Base-by-base conservation (phyloP, 1,284 basidiomycete genomes). In the Caloboletus inedulis region DNA sequence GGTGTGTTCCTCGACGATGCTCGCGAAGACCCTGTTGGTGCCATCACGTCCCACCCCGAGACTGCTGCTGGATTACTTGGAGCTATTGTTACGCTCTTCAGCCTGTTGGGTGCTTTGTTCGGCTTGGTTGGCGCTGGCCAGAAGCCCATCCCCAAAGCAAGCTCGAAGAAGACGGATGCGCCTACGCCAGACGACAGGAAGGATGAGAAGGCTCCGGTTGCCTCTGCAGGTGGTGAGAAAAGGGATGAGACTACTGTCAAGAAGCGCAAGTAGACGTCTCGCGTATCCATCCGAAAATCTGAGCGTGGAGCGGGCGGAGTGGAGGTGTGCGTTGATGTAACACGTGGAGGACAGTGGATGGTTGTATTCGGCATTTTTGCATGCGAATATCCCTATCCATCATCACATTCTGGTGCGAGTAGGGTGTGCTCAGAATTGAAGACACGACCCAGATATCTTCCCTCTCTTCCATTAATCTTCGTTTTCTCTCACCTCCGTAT, bases 1-100 rank as follows among this genome's bases (percentile, higher is more conserved):
- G 75, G 85, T 61, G 72, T 74, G 37, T 94, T 94, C 77, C 67
- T 93, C 55, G 87, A 89, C 46, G 74, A 81, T 51, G 87, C 82
- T 56, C 84, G 83, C 65, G 70, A 79, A 46, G 85, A 94, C 69
- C 91, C 90, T 34, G 62, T 91, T 49, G 68, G 68, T 27, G 91
- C 92, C 14, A 80, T 93, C 78, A 88, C 87, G 77, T 76, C 84
- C 30, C 82, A 90, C 60, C 94, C 94, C 49, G 87, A 93, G 72
- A 91, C 90, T 52, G 92, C 86, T 62, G 88, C 80, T 49, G 88
- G 83, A 57, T 77, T 96, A 56, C 78, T 77, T 56, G 85, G 84
- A 55, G 82, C 80, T 46, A 62, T 91, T 49, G 77, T 94, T 63
- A 91, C 88, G 41, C 68, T 95, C 62, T 80, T 97, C 66, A 89